phyloP scores from a whole-genome alignment of 306 rosid genomes.

The Sphenostylis stenocarpa region DNA sequence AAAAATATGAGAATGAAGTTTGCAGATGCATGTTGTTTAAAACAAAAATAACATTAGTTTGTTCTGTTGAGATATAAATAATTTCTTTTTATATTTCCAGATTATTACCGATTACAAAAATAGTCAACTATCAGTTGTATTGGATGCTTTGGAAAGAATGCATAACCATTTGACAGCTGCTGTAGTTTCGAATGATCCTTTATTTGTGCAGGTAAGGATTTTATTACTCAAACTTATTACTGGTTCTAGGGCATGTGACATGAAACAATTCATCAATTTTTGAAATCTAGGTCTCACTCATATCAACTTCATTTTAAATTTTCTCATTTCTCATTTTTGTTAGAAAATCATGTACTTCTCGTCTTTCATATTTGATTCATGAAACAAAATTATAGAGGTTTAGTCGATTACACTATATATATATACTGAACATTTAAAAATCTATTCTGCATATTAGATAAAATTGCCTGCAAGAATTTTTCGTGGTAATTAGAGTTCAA shows the following conservation, averaged over 20 bases:
- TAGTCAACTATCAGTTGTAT: conserved; percentile 67
- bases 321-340: neutral
- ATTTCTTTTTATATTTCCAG: conserved; percentile 40
- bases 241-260: neutral
- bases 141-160: conserved; percentile 88
- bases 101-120: conserved; percentile 71
- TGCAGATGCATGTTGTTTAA: neutral
- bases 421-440: too few relatives aligned
- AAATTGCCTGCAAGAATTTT: neutral
- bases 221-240: neutral
- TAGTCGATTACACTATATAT: too few relatives aligned
- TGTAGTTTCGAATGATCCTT: conserved; percentile 84
- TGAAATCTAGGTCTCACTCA: neutral
- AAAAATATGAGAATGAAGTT: conserved; percentile 5
- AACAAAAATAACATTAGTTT: conserved; percentile 10
- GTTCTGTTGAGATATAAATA: conserved; percentile 31
- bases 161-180: conserved; percentile 94
- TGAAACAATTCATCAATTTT: neutral
- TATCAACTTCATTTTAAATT: too few relatives aligned
- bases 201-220: conserved; percentile 77
- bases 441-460: neutral
- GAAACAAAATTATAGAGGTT: neutral
- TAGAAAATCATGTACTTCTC: neutral
- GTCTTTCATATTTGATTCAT: neutral
- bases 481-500: neutral